Evolutionary conservation across 768 basidiomycete species (phyloP).

Genomic region (Hericium rajendrae): DNA sequence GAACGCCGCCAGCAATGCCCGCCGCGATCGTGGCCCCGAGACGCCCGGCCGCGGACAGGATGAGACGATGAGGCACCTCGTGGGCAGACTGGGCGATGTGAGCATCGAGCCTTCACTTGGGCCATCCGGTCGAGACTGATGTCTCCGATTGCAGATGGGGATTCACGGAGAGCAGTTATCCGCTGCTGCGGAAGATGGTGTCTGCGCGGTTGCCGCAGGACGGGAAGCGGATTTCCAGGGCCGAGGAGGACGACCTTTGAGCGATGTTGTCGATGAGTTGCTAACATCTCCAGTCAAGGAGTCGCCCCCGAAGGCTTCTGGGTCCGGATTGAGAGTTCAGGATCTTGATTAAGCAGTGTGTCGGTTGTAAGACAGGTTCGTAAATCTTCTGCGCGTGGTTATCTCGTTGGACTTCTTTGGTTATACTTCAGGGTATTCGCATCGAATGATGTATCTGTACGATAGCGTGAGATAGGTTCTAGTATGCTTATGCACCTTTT

Average conservation of each 20-base stretch:
- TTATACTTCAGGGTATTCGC: neutral
- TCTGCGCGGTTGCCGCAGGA: constrained; percentile 23
- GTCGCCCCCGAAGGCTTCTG: neutral
- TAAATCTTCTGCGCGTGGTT: neutral
- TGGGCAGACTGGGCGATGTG: constrained; percentile 45
- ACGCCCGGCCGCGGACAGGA: neutral
- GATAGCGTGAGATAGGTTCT: neutral
- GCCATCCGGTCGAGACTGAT: neutral
- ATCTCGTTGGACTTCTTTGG: neutral
- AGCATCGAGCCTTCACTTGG: constrained; percentile 18
- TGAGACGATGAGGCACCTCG: constrained; percentile 2
- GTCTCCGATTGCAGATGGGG: constrained; percentile 50
- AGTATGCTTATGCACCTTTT: neutral
- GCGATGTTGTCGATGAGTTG: constrained; percentile 51
- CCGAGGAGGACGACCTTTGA: constrained; percentile 57
- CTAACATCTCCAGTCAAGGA: constrained; percentile 22
- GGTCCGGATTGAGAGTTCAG: neutral
- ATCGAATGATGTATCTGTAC: neutral
- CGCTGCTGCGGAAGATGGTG: constrained; percentile 41
- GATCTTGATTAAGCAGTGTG: neutral
- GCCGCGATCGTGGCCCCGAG: constrained; percentile 36
- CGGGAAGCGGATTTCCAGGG: constrained; percentile 39
- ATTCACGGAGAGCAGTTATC: constrained; percentile 47
- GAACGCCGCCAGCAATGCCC: constrained; percentile 34
- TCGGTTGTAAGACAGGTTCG: neutral